Conservation (phyloP, 805 yeast genomes). For the Middelhovenomyces tepae region DNA sequence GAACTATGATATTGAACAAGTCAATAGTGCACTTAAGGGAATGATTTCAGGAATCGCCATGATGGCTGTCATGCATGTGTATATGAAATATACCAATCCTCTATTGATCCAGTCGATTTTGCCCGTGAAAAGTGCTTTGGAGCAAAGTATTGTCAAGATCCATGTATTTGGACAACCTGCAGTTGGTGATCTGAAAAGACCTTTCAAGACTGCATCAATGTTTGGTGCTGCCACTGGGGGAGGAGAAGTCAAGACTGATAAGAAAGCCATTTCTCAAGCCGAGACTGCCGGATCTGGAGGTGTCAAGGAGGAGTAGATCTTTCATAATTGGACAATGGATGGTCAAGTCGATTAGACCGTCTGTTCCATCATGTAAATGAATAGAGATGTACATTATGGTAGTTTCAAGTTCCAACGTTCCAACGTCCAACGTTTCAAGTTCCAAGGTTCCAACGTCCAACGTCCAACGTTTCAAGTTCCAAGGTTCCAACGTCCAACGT, state of each 20-base stretch:
- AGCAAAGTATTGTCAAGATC: constrained; percentile 83
- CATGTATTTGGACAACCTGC: constrained; percentile 80
- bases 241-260: constrained; percentile 64
- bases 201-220: constrained; percentile 82
- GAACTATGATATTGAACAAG: constrained; percentile 89
- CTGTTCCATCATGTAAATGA: too few relatives aligned
- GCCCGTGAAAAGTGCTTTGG: constrained; percentile 83
- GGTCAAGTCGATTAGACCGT: too few relatives aligned
- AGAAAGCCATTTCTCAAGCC: constrained; percentile 74
- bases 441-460: too few relatives aligned
- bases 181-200: constrained; percentile 87
- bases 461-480: too few relatives aligned
- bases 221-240: constrained; percentile 39
- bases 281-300: constrained; percentile 77
- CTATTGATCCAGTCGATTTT: constrained; percentile 89
- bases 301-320: constrained; percentile 65
- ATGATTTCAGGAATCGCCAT: constrained; percentile 84
- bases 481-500: too few relatives aligned
- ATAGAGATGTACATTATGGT: too few relatives aligned
- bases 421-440: too few relatives aligned
- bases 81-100: constrained; percentile 96
- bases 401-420: too few relatives aligned
- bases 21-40: constrained; percentile 70
- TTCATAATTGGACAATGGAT: too few relatives aligned
- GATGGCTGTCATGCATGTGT: constrained; percentile 97